Percentiles rank a stretch among this genome's conserved stretches.
Conservation (phyloP, 1,139 yeast genomes). For the Pichia terricola region DNA sequence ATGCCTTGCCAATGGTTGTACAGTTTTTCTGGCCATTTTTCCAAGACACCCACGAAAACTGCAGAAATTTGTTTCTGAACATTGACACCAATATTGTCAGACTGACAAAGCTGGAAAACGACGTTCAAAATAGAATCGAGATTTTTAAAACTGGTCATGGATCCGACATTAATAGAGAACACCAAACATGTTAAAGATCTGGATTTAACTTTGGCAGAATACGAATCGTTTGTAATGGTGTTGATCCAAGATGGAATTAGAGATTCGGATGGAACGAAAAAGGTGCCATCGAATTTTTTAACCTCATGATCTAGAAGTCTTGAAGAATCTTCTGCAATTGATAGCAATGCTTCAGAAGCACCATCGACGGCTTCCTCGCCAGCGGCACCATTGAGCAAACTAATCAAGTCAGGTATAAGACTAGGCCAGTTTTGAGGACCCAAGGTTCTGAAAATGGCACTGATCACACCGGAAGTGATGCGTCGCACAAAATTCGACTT, state of each 20-base stretch:
- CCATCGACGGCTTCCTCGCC: constrained; percentile 46
- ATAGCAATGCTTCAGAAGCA: constrained; percentile 72
- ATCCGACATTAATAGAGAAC: constrained; percentile 60
- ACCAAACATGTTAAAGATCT: constrained; percentile 65
- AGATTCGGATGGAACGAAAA: constrained; percentile 43
- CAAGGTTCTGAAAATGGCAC: constrained; percentile 65
- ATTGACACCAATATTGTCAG: constrained; percentile 42
- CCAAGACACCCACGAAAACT: constrained; percentile 66
- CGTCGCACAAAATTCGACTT: constrained; percentile 58
- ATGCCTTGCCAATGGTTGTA: constrained; percentile 79
- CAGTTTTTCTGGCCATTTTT: constrained; percentile 72
- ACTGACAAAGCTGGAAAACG: constrained; percentile 43
- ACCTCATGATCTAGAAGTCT: constrained; percentile 48
- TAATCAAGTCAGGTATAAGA: constrained; percentile 56
- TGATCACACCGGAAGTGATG: constrained; percentile 84
- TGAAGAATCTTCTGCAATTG: constrained; percentile 81
- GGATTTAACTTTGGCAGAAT: constrained; percentile 44
- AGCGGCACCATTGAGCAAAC: constrained; percentile 38
- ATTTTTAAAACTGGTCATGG: constrained; percentile 55
- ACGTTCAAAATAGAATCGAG: constrained; percentile 57
- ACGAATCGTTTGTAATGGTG: constrained; percentile 31
- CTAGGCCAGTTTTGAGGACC: constrained; percentile 73
- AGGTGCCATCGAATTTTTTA: constrained; percentile 42
- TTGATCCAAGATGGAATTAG: constrained; percentile 58
- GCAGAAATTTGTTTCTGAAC: constrained; percentile 62